Conservation (phyloP, 2,329 filamentous ascomycete genomes). For the Diaporthe vexans region DNA sequence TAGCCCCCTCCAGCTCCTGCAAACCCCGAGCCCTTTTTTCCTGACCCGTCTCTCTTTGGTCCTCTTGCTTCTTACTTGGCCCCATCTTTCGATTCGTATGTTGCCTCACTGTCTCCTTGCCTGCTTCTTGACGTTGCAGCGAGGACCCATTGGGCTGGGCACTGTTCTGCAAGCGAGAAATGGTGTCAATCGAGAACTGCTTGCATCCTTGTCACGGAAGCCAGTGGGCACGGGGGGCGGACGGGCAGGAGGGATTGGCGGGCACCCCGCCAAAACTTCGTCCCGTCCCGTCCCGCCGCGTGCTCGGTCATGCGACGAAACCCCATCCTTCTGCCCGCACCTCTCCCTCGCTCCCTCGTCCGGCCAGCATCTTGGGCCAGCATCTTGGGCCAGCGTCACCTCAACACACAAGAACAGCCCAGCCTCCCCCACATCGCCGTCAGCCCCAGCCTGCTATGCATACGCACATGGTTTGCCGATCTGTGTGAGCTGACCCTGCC, state of each 20-base stretch:
- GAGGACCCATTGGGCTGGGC: not conserved
- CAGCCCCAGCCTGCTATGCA: too few species aligned
- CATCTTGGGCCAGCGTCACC: not conserved
- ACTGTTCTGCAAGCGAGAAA: constrained; percentile 9
- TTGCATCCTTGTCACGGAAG: constrained; percentile 14
- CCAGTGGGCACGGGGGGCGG: constrained; percentile 17
- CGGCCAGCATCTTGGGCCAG: not conserved
- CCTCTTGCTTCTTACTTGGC: not conserved
- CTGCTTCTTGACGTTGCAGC: not conserved
- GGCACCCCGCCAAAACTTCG: constrained; percentile 26
- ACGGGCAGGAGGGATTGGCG: not conserved
- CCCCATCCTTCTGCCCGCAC: not conserved
- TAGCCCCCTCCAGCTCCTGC: not conserved
- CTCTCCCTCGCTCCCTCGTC: not conserved
- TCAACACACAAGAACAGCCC: not conserved
- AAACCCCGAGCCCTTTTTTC: not conserved
- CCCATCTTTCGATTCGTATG: not conserved
- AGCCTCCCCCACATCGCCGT: not conserved
- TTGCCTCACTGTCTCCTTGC: not conserved
- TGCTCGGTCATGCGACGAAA: constrained; percentile 26
- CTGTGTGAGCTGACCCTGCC: constrained; percentile 22
- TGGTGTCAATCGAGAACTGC: not conserved
- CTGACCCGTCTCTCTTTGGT: too few species aligned
- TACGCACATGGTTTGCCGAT: not conserved
- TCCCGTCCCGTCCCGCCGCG: constrained; percentile 37